phyloP scores from a whole-genome alignment of 495 filamentous ascomycete species.

The Aspergillus carlsbadensis region DNA sequence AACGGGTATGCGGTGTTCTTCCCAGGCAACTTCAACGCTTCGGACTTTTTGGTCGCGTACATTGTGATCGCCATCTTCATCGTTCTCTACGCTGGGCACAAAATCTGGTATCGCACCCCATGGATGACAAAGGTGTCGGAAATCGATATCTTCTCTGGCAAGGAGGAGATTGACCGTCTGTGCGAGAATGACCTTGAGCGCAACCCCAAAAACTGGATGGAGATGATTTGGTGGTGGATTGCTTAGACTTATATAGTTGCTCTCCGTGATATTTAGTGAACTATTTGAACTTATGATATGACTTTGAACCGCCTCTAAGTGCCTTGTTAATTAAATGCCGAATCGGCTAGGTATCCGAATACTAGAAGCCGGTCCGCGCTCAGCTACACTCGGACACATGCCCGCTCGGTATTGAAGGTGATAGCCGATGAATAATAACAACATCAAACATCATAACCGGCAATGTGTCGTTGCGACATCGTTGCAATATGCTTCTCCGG shows the following conservation, averaged over 20 bases:
- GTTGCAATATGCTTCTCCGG: too few relatives aligned
- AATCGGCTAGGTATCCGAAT: too few relatives aligned
- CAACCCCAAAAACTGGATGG: conserved; percentile 31
- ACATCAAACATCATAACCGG: too few relatives aligned
- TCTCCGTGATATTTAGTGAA: not conserved
- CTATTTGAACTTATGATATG: too few relatives aligned
- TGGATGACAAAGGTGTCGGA: conserved; percentile 51
- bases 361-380: too few relatives aligned
- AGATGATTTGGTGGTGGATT: conserved; percentile 37
- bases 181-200: conserved; percentile 27
- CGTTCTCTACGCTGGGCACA: conserved; percentile 56
- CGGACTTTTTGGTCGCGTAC: conserved; percentile 52
- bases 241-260: conserved; percentile 1
- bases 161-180: conserved; percentile 34
- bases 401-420: too few relatives aligned
- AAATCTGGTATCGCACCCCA: conserved; percentile 35
- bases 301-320: too few relatives aligned
- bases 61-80: conserved; percentile 64
- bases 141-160: conserved; percentile 31
- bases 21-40: conserved; percentile 37
- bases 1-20: conserved; percentile 68
- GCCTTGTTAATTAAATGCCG: too few relatives aligned
- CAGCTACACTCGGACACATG: too few relatives aligned
- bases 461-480: too few relatives aligned
- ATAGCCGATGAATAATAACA: too few relatives aligned